These are phyloP conservation scores for Myxozyma monticola DNA, from an alignment of 805 yeast species.

Conservation along the genomic window DNA sequence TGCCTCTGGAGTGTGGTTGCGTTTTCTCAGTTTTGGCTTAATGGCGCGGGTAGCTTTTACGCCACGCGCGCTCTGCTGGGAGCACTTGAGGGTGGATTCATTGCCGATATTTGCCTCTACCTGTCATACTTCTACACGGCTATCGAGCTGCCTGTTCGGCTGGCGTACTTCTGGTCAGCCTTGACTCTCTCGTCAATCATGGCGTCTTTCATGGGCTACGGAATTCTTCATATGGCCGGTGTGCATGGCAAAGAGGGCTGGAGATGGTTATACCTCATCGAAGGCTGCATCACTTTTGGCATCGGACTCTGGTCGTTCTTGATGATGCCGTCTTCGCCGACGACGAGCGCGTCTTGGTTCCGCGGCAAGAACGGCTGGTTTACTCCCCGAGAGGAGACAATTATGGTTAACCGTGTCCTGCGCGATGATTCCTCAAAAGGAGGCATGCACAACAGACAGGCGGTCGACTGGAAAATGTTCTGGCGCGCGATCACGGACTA, in stretches of 20 bases:
- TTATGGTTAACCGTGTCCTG: constrained; percentile 58
- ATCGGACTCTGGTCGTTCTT: constrained; percentile 53
- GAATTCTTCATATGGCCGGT: constrained; percentile 52
- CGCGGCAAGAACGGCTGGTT: constrained; percentile 56
- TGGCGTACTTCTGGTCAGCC: constrained; percentile 58
- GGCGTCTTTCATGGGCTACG: constrained; percentile 51
- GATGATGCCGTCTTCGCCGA: constrained; percentile 57
- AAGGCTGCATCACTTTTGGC: constrained; percentile 56
- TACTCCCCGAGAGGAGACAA: constrained; percentile 55
- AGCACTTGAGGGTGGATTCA: constrained; percentile 61
- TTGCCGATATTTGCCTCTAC: constrained; percentile 61
- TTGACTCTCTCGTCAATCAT: constrained; percentile 47
- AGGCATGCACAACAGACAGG: constrained; percentile 62
- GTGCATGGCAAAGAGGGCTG: constrained; percentile 50
- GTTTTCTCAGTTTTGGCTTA: constrained; percentile 49
- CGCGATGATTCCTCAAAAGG: constrained; percentile 67
- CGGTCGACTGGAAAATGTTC: constrained; percentile 47
- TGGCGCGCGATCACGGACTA: constrained; percentile 48
- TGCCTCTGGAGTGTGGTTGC: constrained; percentile 57
- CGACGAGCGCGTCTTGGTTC: constrained; percentile 52
- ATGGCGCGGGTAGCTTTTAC: constrained; percentile 45
- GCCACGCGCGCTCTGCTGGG: constrained; percentile 56
- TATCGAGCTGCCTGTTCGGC: constrained; percentile 55
- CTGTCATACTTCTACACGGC: constrained; percentile 61
- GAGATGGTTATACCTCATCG: constrained; percentile 63